Percentiles rank a stretch among this genome's conserved stretches.
Evolutionary conservation across 352 stramenopile genomes (phyloP).

Genomic region (Pseudoperonospora humuli): DNA sequence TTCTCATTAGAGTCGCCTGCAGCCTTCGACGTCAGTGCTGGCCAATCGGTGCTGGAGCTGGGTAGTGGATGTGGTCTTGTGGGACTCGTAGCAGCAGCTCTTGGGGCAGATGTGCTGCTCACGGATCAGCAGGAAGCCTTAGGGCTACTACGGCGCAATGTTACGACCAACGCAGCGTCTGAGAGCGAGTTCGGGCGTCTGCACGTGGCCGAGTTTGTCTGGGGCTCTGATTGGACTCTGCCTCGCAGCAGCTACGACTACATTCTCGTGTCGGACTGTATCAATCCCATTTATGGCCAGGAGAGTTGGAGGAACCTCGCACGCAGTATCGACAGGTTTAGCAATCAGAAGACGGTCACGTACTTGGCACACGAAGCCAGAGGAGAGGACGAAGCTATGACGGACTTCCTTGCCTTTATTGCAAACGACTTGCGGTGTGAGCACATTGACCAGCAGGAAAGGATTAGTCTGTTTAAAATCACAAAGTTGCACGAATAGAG

Average conservation of each 20-base stretch:
- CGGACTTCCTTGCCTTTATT: conserved; percentile 53
- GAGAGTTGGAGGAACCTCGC: conserved; percentile 75
- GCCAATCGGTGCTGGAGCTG: conserved; percentile 57
- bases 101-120: conserved; percentile 62
- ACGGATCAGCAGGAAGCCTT: conserved; percentile 66
- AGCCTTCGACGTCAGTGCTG: conserved; percentile 14
- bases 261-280: conserved; percentile 79
- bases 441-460: conserved; percentile 30
- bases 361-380: conserved; percentile 65
- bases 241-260: conserved; percentile 39
- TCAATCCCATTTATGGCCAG: conserved; percentile 79
- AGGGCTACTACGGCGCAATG: conserved; percentile 58
- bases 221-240: conserved; percentile 30
- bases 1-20: conserved; percentile 19
- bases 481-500: conserved; percentile 22
- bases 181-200: conserved; percentile 31
- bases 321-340: conserved; percentile 56
- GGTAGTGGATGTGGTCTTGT: conserved; percentile 73
- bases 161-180: conserved; percentile 36
- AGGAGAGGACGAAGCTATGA: conserved; percentile 65
- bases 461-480: conserved; percentile 51
- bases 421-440: conserved; percentile 33
- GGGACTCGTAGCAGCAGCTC: conserved; percentile 49
- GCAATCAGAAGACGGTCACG: conserved; percentile 40
- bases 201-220: conserved; percentile 48